These are phyloP conservation scores for Lithohypha guttulata DNA, from an alignment of 2,329 filamentous ascomycete species.

Conservation along the genomic window DNA sequence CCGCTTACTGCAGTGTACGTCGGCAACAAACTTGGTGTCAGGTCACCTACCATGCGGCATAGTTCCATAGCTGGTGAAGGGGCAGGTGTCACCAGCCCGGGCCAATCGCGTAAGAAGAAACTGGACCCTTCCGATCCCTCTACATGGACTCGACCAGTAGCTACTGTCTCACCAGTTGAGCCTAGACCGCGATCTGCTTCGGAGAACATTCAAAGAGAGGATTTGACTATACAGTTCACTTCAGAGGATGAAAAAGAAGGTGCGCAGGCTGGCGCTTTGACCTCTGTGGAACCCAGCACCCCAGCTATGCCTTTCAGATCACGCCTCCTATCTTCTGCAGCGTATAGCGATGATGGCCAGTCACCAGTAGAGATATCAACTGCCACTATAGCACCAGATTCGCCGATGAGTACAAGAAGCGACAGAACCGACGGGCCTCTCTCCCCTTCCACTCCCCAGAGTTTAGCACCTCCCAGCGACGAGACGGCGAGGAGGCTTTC, in stretches of 20 bases:
- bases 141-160: slow-evolving; percentile 26
- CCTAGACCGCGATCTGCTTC: slow-evolving; percentile 25
- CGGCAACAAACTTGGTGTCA: slow-evolving; percentile 56
- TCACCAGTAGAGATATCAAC: neutral
- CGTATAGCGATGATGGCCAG: slow-evolving; percentile 31
- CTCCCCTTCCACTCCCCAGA: no score
- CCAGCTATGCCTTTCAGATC: slow-evolving; percentile 30
- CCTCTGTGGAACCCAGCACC: slow-evolving; percentile 37
- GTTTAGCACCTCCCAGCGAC: no score
- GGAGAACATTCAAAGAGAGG: slow-evolving; percentile 23
- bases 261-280: slow-evolving; percentile 30
- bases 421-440: no score
- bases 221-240: slow-evolving; percentile 17
- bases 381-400: no score
- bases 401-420: no score
- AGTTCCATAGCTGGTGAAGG: slow-evolving; percentile 32
- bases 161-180: slow-evolving; percentile 20
- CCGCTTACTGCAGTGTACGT: slow-evolving; percentile 27
- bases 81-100: slow-evolving; percentile 26
- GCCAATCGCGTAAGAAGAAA: slow-evolving; percentile 24
- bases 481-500: no score
- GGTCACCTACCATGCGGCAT: slow-evolving; percentile 30
- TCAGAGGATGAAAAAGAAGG: slow-evolving; percentile 19
- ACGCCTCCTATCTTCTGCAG: no score
- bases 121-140: slow-evolving; percentile 28